Conservation (phyloP, 164 flowering plant genomes). For the Hamamelis virginiana region DNA sequence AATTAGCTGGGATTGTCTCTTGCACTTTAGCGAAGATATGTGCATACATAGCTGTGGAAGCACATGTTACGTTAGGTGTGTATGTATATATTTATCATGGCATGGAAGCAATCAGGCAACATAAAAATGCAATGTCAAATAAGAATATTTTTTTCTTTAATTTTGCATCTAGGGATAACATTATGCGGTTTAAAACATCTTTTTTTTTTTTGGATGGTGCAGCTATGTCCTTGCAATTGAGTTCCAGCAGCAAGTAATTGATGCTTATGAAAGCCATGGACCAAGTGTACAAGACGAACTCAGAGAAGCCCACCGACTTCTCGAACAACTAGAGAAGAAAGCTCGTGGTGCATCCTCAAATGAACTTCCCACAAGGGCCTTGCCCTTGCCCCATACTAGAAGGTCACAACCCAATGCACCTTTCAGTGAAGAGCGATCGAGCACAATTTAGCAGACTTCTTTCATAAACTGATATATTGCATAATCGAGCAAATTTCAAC, state of each 20-base stretch:
- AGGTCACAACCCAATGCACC: slow-evolving; percentile 15
- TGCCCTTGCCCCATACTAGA: slow-evolving; percentile 41
- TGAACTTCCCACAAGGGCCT: slow-evolving; percentile 31
- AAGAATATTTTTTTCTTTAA: too few relatives aligned
- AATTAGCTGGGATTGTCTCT: neutral
- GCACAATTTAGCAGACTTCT: neutral
- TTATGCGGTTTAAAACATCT: neutral
- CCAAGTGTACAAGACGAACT: slow-evolving; percentile 34
- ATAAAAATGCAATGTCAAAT: too few relatives aligned
- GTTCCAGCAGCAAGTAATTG: slow-evolving; percentile 41
- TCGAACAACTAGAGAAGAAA: slow-evolving; percentile 32
- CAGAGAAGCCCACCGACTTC: slow-evolving; percentile 31
- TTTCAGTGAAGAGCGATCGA: slow-evolving; percentile 5
- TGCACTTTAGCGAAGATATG: neutral
- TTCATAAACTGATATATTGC: neutral
- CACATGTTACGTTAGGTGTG: too few relatives aligned
- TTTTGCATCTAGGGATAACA: neutral
- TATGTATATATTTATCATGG: too few relatives aligned
- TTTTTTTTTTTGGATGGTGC: slow-evolving; percentile 20
- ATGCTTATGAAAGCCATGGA: slow-evolving; percentile 49
- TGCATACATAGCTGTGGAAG: neutral
- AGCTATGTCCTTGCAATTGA: slow-evolving; percentile 43
- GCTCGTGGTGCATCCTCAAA: slow-evolving; percentile 23
- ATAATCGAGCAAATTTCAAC: neutral
- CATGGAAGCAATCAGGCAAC: too few relatives aligned